Conservation (phyloP, 2,329 filamentous ascomycete species). For the Aspergillus terreus region DNA sequence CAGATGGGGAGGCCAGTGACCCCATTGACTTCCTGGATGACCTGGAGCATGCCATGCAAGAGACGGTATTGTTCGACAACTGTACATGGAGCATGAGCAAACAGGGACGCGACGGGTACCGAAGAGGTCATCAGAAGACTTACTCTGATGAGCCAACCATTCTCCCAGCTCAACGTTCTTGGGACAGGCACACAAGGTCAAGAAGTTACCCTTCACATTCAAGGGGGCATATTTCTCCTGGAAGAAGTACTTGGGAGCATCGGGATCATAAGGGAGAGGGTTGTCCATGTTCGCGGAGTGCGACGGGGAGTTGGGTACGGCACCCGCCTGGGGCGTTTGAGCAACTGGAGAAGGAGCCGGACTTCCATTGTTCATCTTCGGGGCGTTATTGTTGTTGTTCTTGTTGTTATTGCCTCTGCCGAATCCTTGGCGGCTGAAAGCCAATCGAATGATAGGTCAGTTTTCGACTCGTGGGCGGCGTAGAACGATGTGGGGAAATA, state of each 20-base stretch:
- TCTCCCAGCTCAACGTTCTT: constrained; percentile 92
- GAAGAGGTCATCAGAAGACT: constrained; percentile 16
- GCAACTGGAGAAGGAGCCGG: constrained; percentile 27
- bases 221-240: constrained; percentile 63
- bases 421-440: constrained; percentile 46
- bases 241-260: constrained; percentile 49
- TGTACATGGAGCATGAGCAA: constrained; percentile 33
- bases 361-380: constrained; percentile 37
- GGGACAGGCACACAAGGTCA: constrained; percentile 88
- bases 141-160: constrained; percentile 94
- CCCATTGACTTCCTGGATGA: constrained; percentile 81
- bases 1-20: constrained; percentile 72
- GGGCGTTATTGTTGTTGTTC: constrained; percentile 36
- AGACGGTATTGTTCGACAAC: constrained; percentile 91
- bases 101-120: constrained; percentile 1
- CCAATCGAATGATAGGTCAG: constrained; percentile 25
- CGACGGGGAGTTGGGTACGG: constrained; percentile 38
- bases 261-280: constrained; percentile 36
- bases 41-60: constrained; percentile 81
- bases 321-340: constrained; percentile 26
- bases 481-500: constrained; percentile 4
- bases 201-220: constrained; percentile 96
- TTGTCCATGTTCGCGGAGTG: constrained; percentile 37
- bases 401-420: constrained; percentile 47
- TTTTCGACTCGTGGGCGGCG: constrained; percentile 11